A percentile compares a stretch with the other conserved stretches of the same genome.
These are phyloP conservation scores for Iris pallida DNA, from an alignment of 116 monocot genomes.

Conservation along the genomic window DNA sequence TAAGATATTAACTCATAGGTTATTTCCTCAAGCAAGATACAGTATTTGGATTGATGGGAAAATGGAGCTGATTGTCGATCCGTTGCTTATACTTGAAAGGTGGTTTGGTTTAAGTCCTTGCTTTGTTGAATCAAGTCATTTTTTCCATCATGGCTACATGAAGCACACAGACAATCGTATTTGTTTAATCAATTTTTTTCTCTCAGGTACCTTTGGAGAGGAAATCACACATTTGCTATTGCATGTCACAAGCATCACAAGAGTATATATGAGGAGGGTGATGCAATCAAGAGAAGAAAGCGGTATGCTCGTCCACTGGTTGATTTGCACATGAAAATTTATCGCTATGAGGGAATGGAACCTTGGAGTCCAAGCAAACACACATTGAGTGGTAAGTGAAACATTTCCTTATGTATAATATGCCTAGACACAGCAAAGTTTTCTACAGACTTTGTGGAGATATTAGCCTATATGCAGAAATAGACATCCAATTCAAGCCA, in stretches of 20 bases:
- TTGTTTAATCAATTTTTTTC: neutral
- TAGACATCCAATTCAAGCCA: no score
- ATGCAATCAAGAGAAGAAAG: conserved; percentile 95
- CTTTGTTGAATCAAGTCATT: no score
- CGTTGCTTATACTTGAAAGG: conserved; percentile 91
- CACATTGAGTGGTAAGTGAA: conserved; percentile 62
- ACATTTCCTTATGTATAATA: neutral
- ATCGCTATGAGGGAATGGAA: conserved; percentile 85
- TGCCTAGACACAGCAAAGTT: neutral
- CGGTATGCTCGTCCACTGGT: conserved; percentile 92
- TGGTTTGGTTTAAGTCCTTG: conserved; percentile 3
- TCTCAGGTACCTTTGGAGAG: conserved; percentile 89
- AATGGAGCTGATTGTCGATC: conserved; percentile 91
- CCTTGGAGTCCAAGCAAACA: conserved; percentile 70
- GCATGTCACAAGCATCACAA: conserved; percentile 87
- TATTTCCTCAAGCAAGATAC: conserved; percentile 82
- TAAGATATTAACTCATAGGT: conserved; percentile 84
- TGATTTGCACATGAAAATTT: conserved; percentile 98
- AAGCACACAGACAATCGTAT: no score
- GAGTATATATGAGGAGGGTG: conserved; percentile 96
- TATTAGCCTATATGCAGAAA: no score
- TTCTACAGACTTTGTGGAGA: no score
- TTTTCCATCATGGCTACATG: no score
- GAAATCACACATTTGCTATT: conserved; percentile 86
- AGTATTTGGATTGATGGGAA: conserved; percentile 99